Evolutionary conservation across 2,329 filamentous ascomycete species (phyloP).

Genomic region (Apiospora pterosperma): DNA sequence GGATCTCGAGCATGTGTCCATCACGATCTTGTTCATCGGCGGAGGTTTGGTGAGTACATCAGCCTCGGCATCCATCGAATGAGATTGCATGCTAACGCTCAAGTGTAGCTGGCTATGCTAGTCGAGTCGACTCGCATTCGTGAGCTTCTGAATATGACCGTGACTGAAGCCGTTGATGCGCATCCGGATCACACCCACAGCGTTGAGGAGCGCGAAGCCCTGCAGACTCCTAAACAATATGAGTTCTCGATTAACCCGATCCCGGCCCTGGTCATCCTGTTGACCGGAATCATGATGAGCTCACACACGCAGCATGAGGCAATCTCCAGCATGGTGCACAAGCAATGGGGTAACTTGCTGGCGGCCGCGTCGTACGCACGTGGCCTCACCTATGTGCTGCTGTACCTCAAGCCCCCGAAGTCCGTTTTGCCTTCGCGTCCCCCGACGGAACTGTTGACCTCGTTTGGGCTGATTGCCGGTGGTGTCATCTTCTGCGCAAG

Average conservation of each 20-base stretch:
- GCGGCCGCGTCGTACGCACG: constrained; percentile 77
- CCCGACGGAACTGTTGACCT: constrained; percentile 81
- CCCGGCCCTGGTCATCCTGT: constrained; percentile 79
- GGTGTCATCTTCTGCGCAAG: constrained; percentile 92
- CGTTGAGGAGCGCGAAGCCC: constrained; percentile 45
- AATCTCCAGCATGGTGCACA: constrained; percentile 88
- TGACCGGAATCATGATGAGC: constrained; percentile 93
- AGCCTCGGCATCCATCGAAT: background rate
- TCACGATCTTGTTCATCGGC: constrained; percentile 90
- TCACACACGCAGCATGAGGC: constrained; percentile 82
- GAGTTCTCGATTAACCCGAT: constrained; percentile 81
- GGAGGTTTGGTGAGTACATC: constrained; percentile 69
- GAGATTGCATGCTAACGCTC: background rate
- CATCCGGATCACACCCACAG: constrained; percentile 29
- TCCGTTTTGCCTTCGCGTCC: constrained; percentile 80
- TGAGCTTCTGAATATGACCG: constrained; percentile 58
- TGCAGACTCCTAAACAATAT: constrained; percentile 64
- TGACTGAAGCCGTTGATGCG: constrained; percentile 32
- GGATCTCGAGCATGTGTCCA: constrained; percentile 89
- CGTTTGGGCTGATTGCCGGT: constrained; percentile 84
- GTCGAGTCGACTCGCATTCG: constrained; percentile 72
- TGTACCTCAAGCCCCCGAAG: constrained; percentile 76
- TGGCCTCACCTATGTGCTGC: constrained; percentile 72
- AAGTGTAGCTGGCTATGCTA: constrained; percentile 55
- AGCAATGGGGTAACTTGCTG: constrained; percentile 87